Evolutionary conservation across 345 rosid species (phyloP), one percentile per base, ranked within the genome.

Genomic region (Rhodamnia rubescens): DNA sequence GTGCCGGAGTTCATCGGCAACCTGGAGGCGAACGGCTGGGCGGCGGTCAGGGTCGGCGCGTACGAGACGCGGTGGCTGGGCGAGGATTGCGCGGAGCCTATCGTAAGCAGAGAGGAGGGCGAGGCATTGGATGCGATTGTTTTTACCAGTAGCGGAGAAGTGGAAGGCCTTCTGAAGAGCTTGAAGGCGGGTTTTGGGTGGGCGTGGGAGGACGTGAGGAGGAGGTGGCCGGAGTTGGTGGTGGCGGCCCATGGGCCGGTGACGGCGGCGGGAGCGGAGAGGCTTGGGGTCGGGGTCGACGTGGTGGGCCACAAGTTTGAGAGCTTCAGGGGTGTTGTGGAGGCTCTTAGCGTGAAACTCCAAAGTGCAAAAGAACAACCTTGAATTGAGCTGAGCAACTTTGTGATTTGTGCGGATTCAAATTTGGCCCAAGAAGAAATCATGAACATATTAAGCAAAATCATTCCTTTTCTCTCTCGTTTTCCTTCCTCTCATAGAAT

Each of bases 61-160:
- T 93, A 92, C 49, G 94, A 92, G 92, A 93, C 95, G 51, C 88
- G 90, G 74, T 93, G 94, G 95, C n/a, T 88, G 58, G 93, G 95
- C 26, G 89, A 91, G 74, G 56, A 20, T 16, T 90, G 95, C 50
- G 92, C 88, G 32, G 87, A 87, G 86, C 85, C 49, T 26, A 85
- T 93, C 80, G 87, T 91, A 49, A 61, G 74, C 57, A 87, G 84
- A 55, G 80, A 49, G 83, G 88, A 80, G 11, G 69, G 54, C 26
- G 88, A 80, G 14, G 78, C 51, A n/a, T 18, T 93, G 55, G 88
- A 88, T 27, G 95, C 92, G 24, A 36, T 93, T 29, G 87, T 91
- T 78, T 92, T 93, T 21, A 91, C 93, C 18, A 92, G 94, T 54
- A 90, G 64, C 7, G 95, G 89, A 13, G 95, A 93, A 85, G 93